phyloP scores from a whole-genome alignment of 2,329 filamentous ascomycete genomes.

The Phialemonium atrogriseum region DNA sequence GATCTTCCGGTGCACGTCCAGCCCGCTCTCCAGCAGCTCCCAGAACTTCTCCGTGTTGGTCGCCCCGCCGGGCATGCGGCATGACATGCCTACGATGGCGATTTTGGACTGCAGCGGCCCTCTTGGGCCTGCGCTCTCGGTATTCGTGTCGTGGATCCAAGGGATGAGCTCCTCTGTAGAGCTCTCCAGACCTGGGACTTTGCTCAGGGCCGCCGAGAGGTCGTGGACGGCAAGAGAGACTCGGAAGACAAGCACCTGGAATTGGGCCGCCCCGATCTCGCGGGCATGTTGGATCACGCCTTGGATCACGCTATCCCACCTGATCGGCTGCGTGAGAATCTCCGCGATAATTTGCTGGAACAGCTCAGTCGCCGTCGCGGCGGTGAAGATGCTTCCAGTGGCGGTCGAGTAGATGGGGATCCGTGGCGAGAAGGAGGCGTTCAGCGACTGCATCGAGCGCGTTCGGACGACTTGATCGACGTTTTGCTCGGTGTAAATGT shows the following conservation, averaged over 20 bases:
- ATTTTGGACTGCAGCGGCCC: slow-evolving; percentile 25
- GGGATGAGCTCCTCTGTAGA: slow-evolving; percentile 13
- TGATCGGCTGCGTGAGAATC: slow-evolving; percentile 20
- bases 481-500: slow-evolving; percentile 27
- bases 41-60: slow-evolving; percentile 54
- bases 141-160: slow-evolving; percentile 13
- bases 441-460: neutral
- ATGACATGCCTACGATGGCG: slow-evolving; percentile 61
- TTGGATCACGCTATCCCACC: slow-evolving; percentile 19
- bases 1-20: slow-evolving; percentile 57
- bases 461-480: slow-evolving; percentile 9
- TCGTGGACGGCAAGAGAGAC: slow-evolving; percentile 18
- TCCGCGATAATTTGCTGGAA: slow-evolving; percentile 18
- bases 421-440: slow-evolving; percentile 9
- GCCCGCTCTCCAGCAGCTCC: slow-evolving; percentile 58
- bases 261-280: slow-evolving; percentile 8
- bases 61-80: slow-evolving; percentile 51
- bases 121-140: neutral
- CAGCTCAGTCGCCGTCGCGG: slow-evolving; percentile 14
- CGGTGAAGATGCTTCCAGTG: slow-evolving; percentile 18
- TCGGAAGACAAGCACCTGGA: slow-evolving; percentile 17
- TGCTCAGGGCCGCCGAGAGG: slow-evolving; percentile 12
- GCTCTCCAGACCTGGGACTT: neutral
- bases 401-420: slow-evolving; percentile 23
- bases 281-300: slow-evolving; percentile 13